A percentile compares a stretch with the other conserved stretches of the same genome.
Evolutionary conservation across 805 yeast species (phyloP).

Genomic region (Zygosaccharomyces rouxii): DNA sequence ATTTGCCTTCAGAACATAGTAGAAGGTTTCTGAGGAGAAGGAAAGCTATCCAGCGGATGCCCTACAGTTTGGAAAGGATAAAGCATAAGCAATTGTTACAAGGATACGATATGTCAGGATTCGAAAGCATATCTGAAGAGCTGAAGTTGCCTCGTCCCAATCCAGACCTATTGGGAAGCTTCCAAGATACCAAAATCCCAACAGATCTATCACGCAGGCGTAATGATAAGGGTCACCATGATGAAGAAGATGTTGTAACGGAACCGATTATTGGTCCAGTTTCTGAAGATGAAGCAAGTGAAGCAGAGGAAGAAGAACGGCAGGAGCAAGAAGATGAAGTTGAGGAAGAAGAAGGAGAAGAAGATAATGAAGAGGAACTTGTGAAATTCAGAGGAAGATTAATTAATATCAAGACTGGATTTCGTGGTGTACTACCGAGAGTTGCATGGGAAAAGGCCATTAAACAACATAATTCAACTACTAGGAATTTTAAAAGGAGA

Average conservation of each 20-base stretch:
- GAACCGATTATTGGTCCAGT: not conserved
- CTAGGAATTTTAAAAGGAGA: not conserved
- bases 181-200: not conserved
- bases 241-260: not conserved
- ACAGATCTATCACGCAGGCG: not conserved
- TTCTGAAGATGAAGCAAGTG: not conserved
- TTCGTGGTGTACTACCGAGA: conserved; percentile 32
- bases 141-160: conserved; percentile 16
- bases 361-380: not conserved
- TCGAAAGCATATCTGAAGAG: conserved; percentile 24
- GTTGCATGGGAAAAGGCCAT: conserved; percentile 32
- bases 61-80: conserved; percentile 34
- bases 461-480: conserved; percentile 4
- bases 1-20: not conserved
- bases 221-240: not conserved
- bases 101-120: conserved; percentile 29
- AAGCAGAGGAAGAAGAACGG: conserved; percentile 6
- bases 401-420: conserved; percentile 29
- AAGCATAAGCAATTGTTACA: conserved; percentile 30
- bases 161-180: not conserved
- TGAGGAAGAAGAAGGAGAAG: not conserved
- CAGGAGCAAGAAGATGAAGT: not conserved
- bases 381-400: conserved; percentile 28
- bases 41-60: conserved; percentile 35
- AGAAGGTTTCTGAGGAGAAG: conserved; percentile 29